These are phyloP conservation scores for Casuarina glauca DNA, from an alignment of 306 rosid genomes.

Conservation along the genomic window DNA sequence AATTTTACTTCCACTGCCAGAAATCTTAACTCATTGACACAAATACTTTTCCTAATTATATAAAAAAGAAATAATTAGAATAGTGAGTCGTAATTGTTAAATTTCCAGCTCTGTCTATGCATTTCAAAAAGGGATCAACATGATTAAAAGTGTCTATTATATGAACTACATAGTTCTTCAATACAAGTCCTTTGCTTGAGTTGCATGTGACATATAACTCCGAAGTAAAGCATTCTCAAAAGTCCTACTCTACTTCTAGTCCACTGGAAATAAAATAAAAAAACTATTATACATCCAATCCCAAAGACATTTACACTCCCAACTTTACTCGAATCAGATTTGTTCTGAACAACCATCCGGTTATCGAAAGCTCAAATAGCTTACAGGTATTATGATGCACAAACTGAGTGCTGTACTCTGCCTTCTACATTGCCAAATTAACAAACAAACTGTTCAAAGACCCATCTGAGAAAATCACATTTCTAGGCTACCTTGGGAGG, in stretches of 20 bases:
- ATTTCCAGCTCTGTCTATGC: neutral
- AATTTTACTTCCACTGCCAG: neutral
- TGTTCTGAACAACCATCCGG: neutral
- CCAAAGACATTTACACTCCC: neutral
- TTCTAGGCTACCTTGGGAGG: neutral
- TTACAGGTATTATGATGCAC: neutral
- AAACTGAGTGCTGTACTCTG: neutral
- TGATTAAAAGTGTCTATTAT: neutral
- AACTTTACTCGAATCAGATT: neutral
- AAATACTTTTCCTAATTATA: neutral
- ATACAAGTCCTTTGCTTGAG: neutral
- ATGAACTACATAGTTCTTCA: neutral
- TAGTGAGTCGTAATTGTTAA: neutral
- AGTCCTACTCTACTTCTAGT: neutral
- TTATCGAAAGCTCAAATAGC: neutral
- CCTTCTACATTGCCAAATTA: neutral
- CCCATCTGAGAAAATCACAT: neutral
- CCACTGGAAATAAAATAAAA: neutral
- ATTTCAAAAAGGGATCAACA: constrained; percentile 3
- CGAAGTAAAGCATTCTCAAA: neutral
- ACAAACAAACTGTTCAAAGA: neutral
- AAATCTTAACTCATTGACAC: neutral
- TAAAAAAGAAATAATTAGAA: neutral
- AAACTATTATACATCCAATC: neutral
- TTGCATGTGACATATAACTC: neutral